Base-by-base conservation (phyloP, 192 early-diverging fungal species). In the Phycomyces blakesleeanus region DNA sequence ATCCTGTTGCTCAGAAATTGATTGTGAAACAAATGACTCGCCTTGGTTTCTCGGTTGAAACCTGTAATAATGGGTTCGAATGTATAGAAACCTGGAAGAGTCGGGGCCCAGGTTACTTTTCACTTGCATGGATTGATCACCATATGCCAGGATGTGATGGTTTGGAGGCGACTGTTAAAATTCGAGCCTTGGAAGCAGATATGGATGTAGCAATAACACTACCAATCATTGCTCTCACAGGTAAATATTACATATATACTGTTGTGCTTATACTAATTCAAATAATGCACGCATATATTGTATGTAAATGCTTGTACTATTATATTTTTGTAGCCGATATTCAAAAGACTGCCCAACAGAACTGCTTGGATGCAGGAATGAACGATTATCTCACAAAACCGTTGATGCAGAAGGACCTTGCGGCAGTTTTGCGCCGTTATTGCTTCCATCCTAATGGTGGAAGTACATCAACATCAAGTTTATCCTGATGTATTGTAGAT, bases 101-200 rank as follows among this genome's bases (percentile, higher is more conserved):
- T 9, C 25, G 59, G 47, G 67, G 67, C 3, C 57, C 58, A 42
- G 67, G 67, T 1, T 61, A 68, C 27, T 68, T 50, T 39, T 40
- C 42, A 11, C 25, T 68, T 7, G 67, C 70, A 9, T 79, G 73
- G 62, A 73, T 79, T 63, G 77, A 79, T 54, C 77, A 79, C 38
- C 77, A 79, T 55, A 79, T 79, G 78, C 78, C 74, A 24, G 60
- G 59, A 1, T 70, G 75, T 59, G 79, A 81, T 49, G 79, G 79
- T 6, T 65, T 78, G 11, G 76, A 78, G 38, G 79, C 79, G 15
- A 78, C 79, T 2, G 61, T 72, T 40, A 78, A 71, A 29, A 81
- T 81, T 22, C 73, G 79, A n/a, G 56, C 44, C 16, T 51, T 76
- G 24, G 76, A 78, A 39, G 54, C 18, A 42, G 65, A 57, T 18